phyloP scores from a whole-genome alignment of 2,329 filamentous ascomycete species.

The Nigrograna mackinnonii region DNA sequence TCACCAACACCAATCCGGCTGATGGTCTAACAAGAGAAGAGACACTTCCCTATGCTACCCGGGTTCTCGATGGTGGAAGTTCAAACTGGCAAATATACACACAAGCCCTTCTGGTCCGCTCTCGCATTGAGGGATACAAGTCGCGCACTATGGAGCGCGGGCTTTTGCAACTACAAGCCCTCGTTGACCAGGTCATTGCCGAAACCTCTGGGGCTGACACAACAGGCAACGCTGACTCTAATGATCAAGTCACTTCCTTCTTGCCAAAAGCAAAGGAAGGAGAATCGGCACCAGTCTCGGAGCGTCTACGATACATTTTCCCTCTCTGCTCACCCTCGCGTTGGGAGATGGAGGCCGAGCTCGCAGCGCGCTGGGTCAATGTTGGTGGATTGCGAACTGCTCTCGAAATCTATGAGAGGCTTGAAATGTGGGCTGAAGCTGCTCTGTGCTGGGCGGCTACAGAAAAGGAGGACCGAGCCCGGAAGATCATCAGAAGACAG shows the following conservation, averaged over 20 bases:
- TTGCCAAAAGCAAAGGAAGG: constrained; percentile 73
- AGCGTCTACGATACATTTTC: constrained; percentile 83
- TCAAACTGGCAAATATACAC: constrained; percentile 99
- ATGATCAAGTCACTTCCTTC: constrained; percentile 68
- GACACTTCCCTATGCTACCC: constrained; percentile 85
- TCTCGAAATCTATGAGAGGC: constrained; percentile 90
- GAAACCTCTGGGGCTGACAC: constrained; percentile 63
- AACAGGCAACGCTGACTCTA: constrained; percentile 11
- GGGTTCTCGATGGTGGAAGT: constrained; percentile 84
- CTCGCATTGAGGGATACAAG: constrained; percentile 84
- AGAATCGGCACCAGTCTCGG: constrained; percentile 76
- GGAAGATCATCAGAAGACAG: constrained; percentile 73
- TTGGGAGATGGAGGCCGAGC: constrained; percentile 93
- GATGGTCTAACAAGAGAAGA: constrained; percentile 92
- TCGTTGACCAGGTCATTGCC: constrained; percentile 92
- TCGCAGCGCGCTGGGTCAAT: constrained; percentile 89
- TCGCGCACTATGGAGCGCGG: constrained; percentile 88
- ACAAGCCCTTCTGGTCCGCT: constrained; percentile 86
- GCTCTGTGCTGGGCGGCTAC: constrained; percentile 84
- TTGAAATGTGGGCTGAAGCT: constrained; percentile 93
- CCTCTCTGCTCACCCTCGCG: constrained; percentile 80
- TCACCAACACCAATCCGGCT: constrained; percentile 84
- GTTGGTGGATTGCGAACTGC: constrained; percentile 88
- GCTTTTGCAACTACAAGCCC: constrained; percentile 88
- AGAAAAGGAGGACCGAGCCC: constrained; percentile 82